Evolutionary conservation across 2,329 filamentous ascomycete species (phyloP).

Genomic region (Colletotrichum eleusines): DNA sequence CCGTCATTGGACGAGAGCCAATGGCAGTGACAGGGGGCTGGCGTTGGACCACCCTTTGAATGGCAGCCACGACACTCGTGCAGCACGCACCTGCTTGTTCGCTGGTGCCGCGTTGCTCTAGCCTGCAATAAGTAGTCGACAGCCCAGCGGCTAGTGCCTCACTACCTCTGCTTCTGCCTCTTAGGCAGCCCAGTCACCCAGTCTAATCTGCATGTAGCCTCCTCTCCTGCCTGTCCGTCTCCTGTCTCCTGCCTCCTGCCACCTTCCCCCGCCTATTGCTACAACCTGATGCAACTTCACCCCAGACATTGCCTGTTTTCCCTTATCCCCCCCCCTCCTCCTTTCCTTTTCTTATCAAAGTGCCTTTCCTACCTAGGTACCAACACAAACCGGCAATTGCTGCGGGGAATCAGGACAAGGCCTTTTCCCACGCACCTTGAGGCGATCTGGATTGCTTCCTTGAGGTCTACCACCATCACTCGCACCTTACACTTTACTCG

Average conservation of each 20-base stretch:
- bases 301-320: constrained; percentile 23
- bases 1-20: constrained; percentile 25
- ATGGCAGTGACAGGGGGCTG: constrained; percentile 28
- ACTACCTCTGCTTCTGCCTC: background rate
- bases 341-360: constrained; percentile 12
- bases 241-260: constrained; percentile 1
- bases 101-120: constrained; percentile 38
- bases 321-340: background rate
- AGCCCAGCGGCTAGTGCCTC: background rate
- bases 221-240: too few species aligned
- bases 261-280: constrained; percentile 34
- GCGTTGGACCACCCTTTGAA: constrained; percentile 54
- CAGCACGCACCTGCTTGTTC: constrained; percentile 47
- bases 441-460: constrained; percentile 36
- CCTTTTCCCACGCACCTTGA: constrained; percentile 20
- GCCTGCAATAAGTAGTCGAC: constrained; percentile 27
- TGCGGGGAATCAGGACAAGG: constrained; percentile 16
- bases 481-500: background rate
- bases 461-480: constrained; percentile 25
- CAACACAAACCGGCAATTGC: constrained; percentile 22
- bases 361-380: background rate
- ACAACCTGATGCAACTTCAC: constrained; percentile 36
- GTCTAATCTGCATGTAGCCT: constrained; percentile 17
- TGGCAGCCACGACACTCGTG: constrained; percentile 62
- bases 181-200: too few species aligned